These are phyloP conservation scores for Litchi chinensis DNA, from an alignment of 345 rosid genomes.

Conservation along the genomic window DNA sequence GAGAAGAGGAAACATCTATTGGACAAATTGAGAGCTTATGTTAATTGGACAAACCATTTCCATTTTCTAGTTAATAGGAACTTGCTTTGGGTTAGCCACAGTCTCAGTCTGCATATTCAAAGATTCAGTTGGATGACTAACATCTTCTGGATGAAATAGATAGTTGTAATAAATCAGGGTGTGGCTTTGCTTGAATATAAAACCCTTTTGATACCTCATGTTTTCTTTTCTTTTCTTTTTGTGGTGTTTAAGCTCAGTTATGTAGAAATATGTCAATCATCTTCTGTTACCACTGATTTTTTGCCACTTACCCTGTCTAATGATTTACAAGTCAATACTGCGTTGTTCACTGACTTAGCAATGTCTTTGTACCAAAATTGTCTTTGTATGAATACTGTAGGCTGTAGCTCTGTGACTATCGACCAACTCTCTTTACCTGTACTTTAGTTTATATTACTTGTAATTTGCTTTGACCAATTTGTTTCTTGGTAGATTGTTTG, in stretches of 20 bases:
- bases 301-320: background rate
- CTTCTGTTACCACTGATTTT: background rate
- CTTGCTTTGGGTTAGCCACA: no score
- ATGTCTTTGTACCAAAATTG: background rate
- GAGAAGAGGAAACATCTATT: background rate
- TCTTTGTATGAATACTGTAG: slow-evolving; percentile 9
- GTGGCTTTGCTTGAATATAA: background rate
- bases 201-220: background rate
- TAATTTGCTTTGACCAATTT: slow-evolving; percentile 28
- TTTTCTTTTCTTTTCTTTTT: background rate
- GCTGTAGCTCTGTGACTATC: slow-evolving; percentile 7
- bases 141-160: no score
- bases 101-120: background rate
- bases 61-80: no score
- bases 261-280: background rate
- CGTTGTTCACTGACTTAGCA: background rate
- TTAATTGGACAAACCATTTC: background rate
- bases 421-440: background rate
- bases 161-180: background rate
- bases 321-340: background rate
- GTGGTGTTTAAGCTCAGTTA: background rate
- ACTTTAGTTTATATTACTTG: slow-evolving; percentile 1
- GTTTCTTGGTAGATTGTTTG: slow-evolving; percentile 25
- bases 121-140: background rate
- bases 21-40: background rate